These are phyloP conservation scores for Fraxinus anomala DNA, from an alignment of 257 asterid species.

Conservation along the genomic window DNA sequence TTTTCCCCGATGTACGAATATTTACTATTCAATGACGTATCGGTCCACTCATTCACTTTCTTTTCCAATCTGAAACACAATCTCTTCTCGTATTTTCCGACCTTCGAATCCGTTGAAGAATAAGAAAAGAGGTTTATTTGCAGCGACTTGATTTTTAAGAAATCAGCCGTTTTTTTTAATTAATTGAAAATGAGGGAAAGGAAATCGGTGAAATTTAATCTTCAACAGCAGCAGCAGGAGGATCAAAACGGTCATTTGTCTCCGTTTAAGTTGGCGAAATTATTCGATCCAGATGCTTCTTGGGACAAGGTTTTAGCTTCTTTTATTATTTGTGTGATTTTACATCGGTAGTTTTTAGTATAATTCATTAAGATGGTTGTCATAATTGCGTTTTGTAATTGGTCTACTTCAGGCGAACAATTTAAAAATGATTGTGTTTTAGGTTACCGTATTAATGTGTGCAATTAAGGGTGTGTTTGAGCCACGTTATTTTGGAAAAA, in stretches of 20 bases:
- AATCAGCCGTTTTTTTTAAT: slow-evolving; percentile 15
- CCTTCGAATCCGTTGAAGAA: background rate
- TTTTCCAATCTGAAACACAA: background rate
- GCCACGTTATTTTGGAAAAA: too few relatives aligned
- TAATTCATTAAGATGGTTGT: background rate
- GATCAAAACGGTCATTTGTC: slow-evolving; percentile 80
- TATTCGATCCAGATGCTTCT: slow-evolving; percentile 72
- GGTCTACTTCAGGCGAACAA: background rate
- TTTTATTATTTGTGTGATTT: slow-evolving; percentile 6
- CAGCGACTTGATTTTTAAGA: slow-evolving; percentile 6
- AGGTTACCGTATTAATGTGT: background rate
- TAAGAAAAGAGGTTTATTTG: background rate
- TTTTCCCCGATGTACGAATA: background rate
- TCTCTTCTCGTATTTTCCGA: background rate
- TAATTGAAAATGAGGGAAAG: slow-evolving; percentile 70
- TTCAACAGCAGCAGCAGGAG: slow-evolving; percentile 46
- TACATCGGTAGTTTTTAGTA: background rate
- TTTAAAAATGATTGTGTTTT: background rate
- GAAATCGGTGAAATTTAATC: slow-evolving; percentile 63
- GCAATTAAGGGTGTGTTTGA: background rate
- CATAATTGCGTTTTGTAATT: background rate
- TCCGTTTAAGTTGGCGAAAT: slow-evolving; percentile 66
- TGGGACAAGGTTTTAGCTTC: slow-evolving; percentile 72
- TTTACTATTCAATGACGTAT: background rate
- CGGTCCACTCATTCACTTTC: background rate